Base-by-base conservation (phyloP, 176 grass and related monocot species). In the Typha latifolia region DNA sequence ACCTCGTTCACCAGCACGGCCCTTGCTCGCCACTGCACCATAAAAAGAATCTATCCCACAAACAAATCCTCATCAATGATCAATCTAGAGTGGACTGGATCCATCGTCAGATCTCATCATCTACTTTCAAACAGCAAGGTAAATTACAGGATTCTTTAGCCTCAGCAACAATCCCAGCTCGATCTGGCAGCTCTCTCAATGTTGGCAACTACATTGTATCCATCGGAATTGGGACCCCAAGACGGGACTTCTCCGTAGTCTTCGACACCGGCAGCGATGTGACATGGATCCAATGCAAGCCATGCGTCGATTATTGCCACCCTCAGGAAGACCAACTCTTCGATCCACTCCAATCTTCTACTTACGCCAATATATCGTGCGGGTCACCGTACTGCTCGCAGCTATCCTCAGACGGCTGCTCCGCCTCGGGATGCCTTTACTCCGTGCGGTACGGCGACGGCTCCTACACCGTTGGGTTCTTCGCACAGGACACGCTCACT, bases 211-310 rank as follows among this genome's bases (percentile, higher is more conserved):
- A 90, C 78, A 68, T 95, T 20, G 86, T 84, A 43, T 68, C 86
- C 53, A 20, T 95, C 15, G 83, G 86, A 0, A 63, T 95, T 2
- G 90, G 90, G 51, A 95, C 83, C 70, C 90, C 90, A 15, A 32
- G 24, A 63, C 12, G 13, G 53, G 63, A 14, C 64, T 73, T 61
- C 63, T 84, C 86, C 11, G 78, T 95, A 31, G 24, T 87, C 62
- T 90, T 95, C 63, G 90, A 95, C 90, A 95, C 90, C 14, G 90
- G 90, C 69, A 95, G 90, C 79, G 90, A 95, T 71, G 82, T 85
- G 69, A 90, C 86, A 12, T 95, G 90, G 90, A 87, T 95, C 74
- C 90, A 95, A 66, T 95, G 90, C 78, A 57, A 68, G 65, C 90
- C 90, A 2, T 95, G 90, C 49, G 78, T 74, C 22, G 72, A 0